A percentile compares a stretch with the other conserved stretches of the same genome.
Evolutionary conservation across 306 rosid genomes (phyloP).

Genomic region (Morella rubra): DNA sequence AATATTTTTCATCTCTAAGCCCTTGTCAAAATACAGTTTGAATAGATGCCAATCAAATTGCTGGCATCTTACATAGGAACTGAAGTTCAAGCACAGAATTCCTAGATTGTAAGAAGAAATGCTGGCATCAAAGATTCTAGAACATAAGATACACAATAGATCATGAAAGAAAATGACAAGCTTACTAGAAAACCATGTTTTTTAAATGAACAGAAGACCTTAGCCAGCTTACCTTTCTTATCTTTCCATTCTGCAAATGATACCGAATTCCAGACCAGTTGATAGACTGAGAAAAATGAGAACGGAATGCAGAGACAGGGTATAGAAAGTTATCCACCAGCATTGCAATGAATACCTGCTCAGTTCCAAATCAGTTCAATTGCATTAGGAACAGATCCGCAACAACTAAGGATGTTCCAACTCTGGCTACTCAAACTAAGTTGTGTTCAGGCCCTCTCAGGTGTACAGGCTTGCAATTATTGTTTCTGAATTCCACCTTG

Average conservation of each 20-base stretch:
- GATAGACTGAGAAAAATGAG: constrained; percentile 87
- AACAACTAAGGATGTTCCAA: constrained; percentile 14
- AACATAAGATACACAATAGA: neutral
- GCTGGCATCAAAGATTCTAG: too few relatives aligned
- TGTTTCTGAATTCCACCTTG: neutral
- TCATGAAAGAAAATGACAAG: neutral
- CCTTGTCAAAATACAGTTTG: neutral
- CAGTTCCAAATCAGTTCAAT: constrained; percentile 20
- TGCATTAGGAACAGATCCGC: constrained; percentile 26
- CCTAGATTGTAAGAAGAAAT: too few relatives aligned
- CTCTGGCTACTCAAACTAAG: neutral
- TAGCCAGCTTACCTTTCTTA: constrained; percentile 57
- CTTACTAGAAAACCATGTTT: neutral
- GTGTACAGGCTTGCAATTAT: neutral
- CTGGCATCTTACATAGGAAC: neutral
- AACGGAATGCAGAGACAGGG: constrained; percentile 82
- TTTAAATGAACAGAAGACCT: constrained; percentile 21
- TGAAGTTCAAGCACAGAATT: neutral
- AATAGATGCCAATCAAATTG: neutral
- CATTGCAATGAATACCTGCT: constrained; percentile 92
- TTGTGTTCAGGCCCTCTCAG: neutral
- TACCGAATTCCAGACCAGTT: constrained; percentile 96
- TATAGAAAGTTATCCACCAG: constrained; percentile 88
- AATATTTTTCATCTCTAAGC: neutral
- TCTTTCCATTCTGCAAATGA: constrained; percentile 84